phyloP scores from a whole-genome alignment of 2,329 filamentous ascomycete genomes.

The Neocucurbitaria cava region DNA sequence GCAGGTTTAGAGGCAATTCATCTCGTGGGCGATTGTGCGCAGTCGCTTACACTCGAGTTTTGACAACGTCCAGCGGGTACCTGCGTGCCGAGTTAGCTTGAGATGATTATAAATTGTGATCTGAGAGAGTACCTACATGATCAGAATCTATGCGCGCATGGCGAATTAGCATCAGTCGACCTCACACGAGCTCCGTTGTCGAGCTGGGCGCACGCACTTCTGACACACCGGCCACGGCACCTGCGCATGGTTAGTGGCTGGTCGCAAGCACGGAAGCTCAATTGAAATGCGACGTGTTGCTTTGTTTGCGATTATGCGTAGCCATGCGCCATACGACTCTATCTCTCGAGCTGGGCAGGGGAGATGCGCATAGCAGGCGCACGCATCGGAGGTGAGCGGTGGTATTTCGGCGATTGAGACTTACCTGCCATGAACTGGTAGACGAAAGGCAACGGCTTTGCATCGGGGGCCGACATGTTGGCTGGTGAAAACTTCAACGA shows the following conservation, averaged over 20 bases:
- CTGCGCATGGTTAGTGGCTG: slow-evolving; percentile 54
- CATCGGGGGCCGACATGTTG: slow-evolving; percentile 58
- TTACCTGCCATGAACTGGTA: slow-evolving; percentile 94
- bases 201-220: slow-evolving; percentile 69
- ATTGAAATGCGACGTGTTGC: not conserved
- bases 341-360: slow-evolving; percentile 5
- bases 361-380: slow-evolving; percentile 11
- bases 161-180: slow-evolving; percentile 34
- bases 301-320: not conserved
- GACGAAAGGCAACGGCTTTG: slow-evolving; percentile 82
- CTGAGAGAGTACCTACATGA: slow-evolving; percentile 67
- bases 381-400: slow-evolving; percentile 30
- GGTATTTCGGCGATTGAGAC: slow-evolving; percentile 46
- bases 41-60: slow-evolving; percentile 84
- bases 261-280: slow-evolving; percentile 6
- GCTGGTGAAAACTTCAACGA: slow-evolving; percentile 10
- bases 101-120: not conserved
- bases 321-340: slow-evolving; percentile 6
- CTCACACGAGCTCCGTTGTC: slow-evolving; percentile 14
- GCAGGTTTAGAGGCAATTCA: slow-evolving; percentile 32
- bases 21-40: slow-evolving; percentile 4
- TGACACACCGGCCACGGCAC: slow-evolving; percentile 95
- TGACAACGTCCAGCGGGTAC: slow-evolving; percentile 98
- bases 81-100: slow-evolving; percentile 56
- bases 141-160: slow-evolving; percentile 70